A percentile compares a stretch with the other conserved stretches of the same genome.
phyloP scores from a whole-genome alignment of 257 asterid species.

The Gentiana macrophylla region DNA sequence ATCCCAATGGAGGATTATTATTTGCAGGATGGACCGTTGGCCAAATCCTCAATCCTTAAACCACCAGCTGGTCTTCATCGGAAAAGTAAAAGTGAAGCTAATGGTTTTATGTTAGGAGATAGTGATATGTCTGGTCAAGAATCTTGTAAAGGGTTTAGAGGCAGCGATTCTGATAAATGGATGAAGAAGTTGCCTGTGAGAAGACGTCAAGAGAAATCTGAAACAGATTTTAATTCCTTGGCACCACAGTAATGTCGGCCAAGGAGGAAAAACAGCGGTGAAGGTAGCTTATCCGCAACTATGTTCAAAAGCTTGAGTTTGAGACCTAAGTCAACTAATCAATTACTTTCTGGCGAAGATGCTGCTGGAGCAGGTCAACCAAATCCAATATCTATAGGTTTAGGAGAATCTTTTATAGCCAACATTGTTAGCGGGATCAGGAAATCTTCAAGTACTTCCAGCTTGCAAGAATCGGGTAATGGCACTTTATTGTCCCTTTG shows the following conservation, averaged over 20 bases:
- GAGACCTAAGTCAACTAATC: slow-evolving; percentile 55
- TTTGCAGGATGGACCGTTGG: slow-evolving; percentile 38
- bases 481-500: slow-evolving; percentile 44
- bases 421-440: slow-evolving; percentile 36
- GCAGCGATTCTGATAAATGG: slow-evolving; percentile 33
- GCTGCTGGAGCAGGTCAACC: slow-evolving; percentile 41
- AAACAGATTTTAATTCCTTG: slow-evolving; percentile 29
- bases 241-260: slow-evolving; percentile 56
- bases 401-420: slow-evolving; percentile 37
- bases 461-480: slow-evolving; percentile 59
- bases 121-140: slow-evolving; percentile 23
- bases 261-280: slow-evolving; percentile 43
- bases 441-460: slow-evolving; percentile 66
- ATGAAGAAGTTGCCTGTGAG: slow-evolving; percentile 35
- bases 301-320: slow-evolving; percentile 58
- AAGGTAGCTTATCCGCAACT: slow-evolving; percentile 35
- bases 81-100: slow-evolving; percentile 57
- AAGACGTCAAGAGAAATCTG: slow-evolving; percentile 57
- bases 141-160: slow-evolving; percentile 27
- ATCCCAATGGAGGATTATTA: slow-evolving; percentile 35
- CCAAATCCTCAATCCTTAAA: slow-evolving; percentile 20
- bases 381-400: slow-evolving; percentile 25
- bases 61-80: slow-evolving; percentile 48
- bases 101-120: slow-evolving; percentile 36
- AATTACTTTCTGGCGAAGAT: slow-evolving; percentile 20